Evolutionary conservation across 2,329 filamentous ascomycete species (phyloP).

Genomic region (Ascochyta koolunga): DNA sequence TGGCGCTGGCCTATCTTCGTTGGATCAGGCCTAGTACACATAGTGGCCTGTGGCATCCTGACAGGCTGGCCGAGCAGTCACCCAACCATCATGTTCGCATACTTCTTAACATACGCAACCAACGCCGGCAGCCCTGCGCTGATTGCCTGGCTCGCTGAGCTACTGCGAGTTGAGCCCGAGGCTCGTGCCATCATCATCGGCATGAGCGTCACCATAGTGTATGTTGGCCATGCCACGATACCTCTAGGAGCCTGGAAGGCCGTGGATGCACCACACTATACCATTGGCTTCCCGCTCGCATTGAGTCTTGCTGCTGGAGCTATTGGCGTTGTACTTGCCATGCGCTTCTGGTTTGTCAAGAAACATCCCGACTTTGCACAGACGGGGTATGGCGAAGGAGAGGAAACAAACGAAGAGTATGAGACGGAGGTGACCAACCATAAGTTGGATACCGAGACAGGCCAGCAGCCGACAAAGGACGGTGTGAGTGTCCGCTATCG

Average conservation of each 20-base stretch:
- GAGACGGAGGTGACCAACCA: no score
- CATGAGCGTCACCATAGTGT: conserved; percentile 8
- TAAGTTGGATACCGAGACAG: no score
- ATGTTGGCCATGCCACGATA: conserved; percentile 19
- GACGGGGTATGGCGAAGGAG: neutral
- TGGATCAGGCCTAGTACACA: conserved; percentile 5
- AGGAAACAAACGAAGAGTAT: neutral
- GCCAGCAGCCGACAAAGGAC: no score
- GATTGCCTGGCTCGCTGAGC: conserved; percentile 18
- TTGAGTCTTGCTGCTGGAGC: conserved; percentile 2
- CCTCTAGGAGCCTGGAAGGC: conserved; percentile 16
- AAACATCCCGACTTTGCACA: neutral
- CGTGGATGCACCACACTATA: conserved; percentile 2
- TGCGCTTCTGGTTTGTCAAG: conserved; percentile 12
- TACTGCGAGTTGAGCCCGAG: conserved; percentile 17
- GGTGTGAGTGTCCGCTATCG: no score
- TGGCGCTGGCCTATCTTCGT: conserved; percentile 20
- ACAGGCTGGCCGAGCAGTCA: conserved; percentile 11
- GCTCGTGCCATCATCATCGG: conserved; percentile 18
- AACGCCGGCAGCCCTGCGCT: conserved; percentile 11
- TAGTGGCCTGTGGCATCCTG: conserved; percentile 8
- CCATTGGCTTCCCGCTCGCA: conserved; percentile 9
- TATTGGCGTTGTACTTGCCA: conserved; percentile 1
- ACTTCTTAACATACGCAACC: conserved; percentile 18
- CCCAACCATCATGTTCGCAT: conserved; percentile 14